Conservation (phyloP, 225 moss, liverwort and hornwort genomes). For the Antitrichia curtipendula region DNA sequence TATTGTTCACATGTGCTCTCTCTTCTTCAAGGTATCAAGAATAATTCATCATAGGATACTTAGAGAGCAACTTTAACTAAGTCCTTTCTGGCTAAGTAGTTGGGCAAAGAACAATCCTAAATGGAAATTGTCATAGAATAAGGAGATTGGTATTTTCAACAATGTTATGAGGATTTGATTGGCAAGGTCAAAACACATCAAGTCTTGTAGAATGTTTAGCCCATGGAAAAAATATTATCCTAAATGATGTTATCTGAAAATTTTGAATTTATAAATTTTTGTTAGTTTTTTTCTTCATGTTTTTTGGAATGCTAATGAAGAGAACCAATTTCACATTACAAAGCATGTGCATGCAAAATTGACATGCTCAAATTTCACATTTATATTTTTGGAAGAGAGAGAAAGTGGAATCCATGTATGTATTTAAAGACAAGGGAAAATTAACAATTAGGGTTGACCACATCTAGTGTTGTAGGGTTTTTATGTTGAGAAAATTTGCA, state of each 20-base stretch:
- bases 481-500: background rate
- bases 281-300: background rate
- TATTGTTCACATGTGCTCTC: background rate
- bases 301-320: background rate
- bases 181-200: background rate
- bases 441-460: background rate
- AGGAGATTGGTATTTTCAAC: background rate
- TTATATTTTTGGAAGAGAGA: background rate
- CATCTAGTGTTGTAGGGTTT: fast-evolving
- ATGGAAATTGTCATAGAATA: too few species aligned
- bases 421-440: background rate
- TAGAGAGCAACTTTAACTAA: too few species aligned
- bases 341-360: background rate
- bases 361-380: background rate
- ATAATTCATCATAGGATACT: background rate
- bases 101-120: too few species aligned
- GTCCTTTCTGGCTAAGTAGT: fast-evolving
- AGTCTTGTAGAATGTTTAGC: background rate
- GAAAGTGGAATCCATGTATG: background rate
- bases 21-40: background rate
- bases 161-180: background rate
- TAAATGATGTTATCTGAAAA: background rate
- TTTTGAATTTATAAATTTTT: background rate
- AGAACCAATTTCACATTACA: too few species aligned
- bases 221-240: fast-evolving